Evolutionary conservation across 148 eudicot species (phyloP).

Genomic region (Suaeda aralocaspica): DNA sequence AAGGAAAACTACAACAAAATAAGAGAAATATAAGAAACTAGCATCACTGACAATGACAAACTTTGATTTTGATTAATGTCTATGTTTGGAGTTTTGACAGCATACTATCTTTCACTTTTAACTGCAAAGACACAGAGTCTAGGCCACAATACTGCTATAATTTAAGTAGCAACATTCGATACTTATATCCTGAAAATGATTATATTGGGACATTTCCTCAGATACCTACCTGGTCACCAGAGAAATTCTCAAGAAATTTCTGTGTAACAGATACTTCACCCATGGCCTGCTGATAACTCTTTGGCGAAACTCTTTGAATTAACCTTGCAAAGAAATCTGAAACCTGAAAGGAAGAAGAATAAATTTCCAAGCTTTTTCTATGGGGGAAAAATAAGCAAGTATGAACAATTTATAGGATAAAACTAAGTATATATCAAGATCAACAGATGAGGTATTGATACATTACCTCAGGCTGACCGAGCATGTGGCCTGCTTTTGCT

Average conservation of each 20-base stretch:
- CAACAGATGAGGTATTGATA: background rate
- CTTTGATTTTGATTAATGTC: too few relatives aligned
- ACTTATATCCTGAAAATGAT: background rate
- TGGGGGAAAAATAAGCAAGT: background rate
- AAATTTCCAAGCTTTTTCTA: background rate
- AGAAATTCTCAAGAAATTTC: conserved; percentile 90
- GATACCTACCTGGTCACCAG: conserved; percentile 91
- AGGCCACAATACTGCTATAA: background rate
- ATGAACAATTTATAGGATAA: background rate
- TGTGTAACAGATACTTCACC: conserved; percentile 83
- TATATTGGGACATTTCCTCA: conserved; percentile 1
- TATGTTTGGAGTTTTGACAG: background rate
- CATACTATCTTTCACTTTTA: background rate
- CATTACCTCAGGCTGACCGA: conserved; percentile 75
- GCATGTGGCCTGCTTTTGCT: conserved; percentile 80
- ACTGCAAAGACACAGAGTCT: background rate
- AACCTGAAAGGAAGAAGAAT: conserved; percentile 37
- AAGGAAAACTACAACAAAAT: background rate
- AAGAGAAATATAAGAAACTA: background rate
- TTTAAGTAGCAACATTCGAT: background rate
- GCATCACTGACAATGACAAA: too few relatives aligned
- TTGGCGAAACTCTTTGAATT: conserved; percentile 92
- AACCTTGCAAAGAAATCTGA: conserved; percentile 75
- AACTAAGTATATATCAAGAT: background rate
- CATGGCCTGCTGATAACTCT: conserved; percentile 87